Evolutionary conservation across 371 early-diverging fungal species (phyloP).

Genomic region (Umbelopsis sp.): DNA sequence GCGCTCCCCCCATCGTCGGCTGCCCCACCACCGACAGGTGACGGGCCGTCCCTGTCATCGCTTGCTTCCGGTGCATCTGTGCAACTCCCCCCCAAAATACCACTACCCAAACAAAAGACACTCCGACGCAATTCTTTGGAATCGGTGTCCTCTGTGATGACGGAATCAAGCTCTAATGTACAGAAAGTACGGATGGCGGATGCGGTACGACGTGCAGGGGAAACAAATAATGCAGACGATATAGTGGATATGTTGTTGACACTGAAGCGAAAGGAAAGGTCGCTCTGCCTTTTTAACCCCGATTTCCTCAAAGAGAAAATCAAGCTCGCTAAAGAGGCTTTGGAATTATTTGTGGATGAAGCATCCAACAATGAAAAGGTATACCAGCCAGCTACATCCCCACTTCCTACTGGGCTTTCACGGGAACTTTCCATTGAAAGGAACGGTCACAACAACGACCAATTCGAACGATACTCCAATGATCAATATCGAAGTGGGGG

Average conservation of each 20-base stretch:
- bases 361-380: conserved; percentile 8
- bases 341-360: conserved; percentile 44
- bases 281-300: conserved; percentile 51
- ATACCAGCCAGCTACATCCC: neutral
- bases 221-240: conserved; percentile 32
- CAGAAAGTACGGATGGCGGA: conserved; percentile 34
- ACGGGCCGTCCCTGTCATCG: conserved; percentile 39
- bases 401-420: conserved; percentile 5
- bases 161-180: conserved; percentile 29
- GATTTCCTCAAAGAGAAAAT: conserved; percentile 45
- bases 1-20: neutral
- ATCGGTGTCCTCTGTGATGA: conserved; percentile 36
- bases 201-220: conserved; percentile 31
- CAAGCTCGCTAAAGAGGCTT: conserved; percentile 42
- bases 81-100: conserved; percentile 26
- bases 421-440: neutral
- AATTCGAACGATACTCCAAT: neutral
- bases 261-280: conserved; percentile 48
- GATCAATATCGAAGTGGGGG: neutral
- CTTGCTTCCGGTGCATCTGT: conserved; percentile 44
- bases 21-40: neutral
- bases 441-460: neutral
- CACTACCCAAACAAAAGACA: conserved; percentile 19
- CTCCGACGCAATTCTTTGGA: conserved; percentile 41
- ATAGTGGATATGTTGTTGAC: conserved; percentile 53